Evolutionary conservation across 257 asterid genomes (phyloP), one percentile per base, ranked within the genome.

Genomic region (Catharanthus roseus): DNA sequence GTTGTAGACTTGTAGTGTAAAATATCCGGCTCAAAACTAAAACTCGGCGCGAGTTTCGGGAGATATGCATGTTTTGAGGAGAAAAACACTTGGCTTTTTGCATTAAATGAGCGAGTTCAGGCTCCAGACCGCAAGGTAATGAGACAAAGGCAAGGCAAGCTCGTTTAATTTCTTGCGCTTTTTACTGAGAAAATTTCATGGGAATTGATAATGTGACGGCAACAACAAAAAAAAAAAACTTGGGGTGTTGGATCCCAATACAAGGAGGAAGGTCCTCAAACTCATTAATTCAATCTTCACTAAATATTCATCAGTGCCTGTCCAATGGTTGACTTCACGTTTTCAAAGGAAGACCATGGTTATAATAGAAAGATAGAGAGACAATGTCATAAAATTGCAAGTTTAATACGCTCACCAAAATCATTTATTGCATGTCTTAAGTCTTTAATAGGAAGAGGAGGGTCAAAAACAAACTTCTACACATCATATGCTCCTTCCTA

Each of bases 171-270:
- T 47, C 44, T 38, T 18, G 39, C 42, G 55, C 23, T 10, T 65
- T 67, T 28, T 67, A 28, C 42, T 29, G 58, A 45, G 28, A 67
- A 3, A 3, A 3, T 45, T 47, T 16, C 71, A 28, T 13, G 68
- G 56, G 56, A 39, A 21, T 8, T 53, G 15, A 53, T 53, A 53
- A 19, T 42, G 24, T 41, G 24, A 65, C 21, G 26, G 12, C 5
- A 39, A 12, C 39, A 23, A 10, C n/a, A n/a, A n/a, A n/a, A n/a
- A n/a, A n/a, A n/a, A n/a, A n/a, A n/a, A n/a, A n/a, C n/a, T n/a
- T n/a, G n/a, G n/a, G n/a, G n/a, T n/a, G n/a, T 66, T 15, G 41
- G 71, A 67, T 67, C 42, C 58, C 41, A 47, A n/a, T n/a, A n/a
- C n/a, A n/a, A n/a, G n/a, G n/a, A n/a, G n/a, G n/a, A n/a, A 67